These are phyloP conservation scores for Alternaria sp. DNA, from an alignment of 2,329 filamentous ascomycete species.

Conservation along the genomic window DNA sequence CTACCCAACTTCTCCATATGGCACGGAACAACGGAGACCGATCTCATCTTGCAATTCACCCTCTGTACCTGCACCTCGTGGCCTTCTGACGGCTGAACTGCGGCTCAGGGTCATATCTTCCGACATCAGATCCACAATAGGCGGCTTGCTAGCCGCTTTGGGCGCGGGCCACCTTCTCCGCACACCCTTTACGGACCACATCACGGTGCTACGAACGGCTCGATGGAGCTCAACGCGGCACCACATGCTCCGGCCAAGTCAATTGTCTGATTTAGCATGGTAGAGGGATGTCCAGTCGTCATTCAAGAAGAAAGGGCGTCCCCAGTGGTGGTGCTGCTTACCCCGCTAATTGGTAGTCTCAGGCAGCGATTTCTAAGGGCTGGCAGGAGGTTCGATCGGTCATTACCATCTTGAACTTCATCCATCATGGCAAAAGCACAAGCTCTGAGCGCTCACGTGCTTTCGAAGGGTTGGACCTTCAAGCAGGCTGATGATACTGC, in stretches of 20 bases:
- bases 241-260: conserved; percentile 36
- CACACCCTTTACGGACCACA: conserved; percentile 24
- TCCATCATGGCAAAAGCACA: conserved; percentile 38
- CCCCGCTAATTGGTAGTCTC: conserved; percentile 18
- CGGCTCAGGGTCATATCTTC: conserved; percentile 29
- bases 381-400: conserved; percentile 4
- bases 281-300: conserved; percentile 15
- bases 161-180: conserved; percentile 30
- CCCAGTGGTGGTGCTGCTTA: conserved; percentile 10
- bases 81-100: conserved; percentile 19
- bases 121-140: conserved; percentile 20
- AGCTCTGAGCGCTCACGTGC: conserved; percentile 37
- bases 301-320: conserved; percentile 17
- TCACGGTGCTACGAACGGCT: conserved; percentile 35
- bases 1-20: conserved; percentile 15
- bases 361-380: conserved; percentile 3
- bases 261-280: conserved; percentile 33
- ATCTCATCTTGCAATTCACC: conserved; percentile 22
- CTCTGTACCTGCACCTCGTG: conserved; percentile 22
- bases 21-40: conserved; percentile 36
- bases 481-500: conserved; percentile 54
- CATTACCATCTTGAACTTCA: conserved; percentile 2
- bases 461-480: conserved; percentile 56
- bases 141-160: conserved; percentile 27
- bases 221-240: conserved; percentile 37